Conservation (phyloP, 495 filamentous ascomycete species). For the Penicillium maclennaniae region DNA sequence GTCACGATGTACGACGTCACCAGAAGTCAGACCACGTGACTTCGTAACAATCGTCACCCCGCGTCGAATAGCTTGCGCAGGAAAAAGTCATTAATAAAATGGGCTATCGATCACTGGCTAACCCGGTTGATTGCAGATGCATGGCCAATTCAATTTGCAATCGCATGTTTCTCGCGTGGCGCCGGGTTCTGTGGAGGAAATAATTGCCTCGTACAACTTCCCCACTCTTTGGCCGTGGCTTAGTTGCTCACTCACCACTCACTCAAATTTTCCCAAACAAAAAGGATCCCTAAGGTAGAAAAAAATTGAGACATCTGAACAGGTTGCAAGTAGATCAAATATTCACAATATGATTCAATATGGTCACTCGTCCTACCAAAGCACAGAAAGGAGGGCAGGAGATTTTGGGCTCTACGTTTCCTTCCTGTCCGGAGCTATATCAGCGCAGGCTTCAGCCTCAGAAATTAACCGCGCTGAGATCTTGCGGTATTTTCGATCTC, state of each 20-base stretch:
- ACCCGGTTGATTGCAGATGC: too few relatives aligned
- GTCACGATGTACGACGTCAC: not conserved
- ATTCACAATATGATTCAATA: too few relatives aligned
- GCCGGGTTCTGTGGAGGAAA: conserved; percentile 3
- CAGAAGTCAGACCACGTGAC: not conserved
- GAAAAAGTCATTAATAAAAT: too few relatives aligned
- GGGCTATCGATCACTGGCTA: too few relatives aligned
- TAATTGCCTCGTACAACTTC: conserved; percentile 11
- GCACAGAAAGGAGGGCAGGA: too few relatives aligned
- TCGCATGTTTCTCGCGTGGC: not conserved
- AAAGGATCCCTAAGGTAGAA: too few relatives aligned
- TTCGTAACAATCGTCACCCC: too few relatives aligned
- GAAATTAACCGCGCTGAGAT: not conserved
- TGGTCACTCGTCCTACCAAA: too few relatives aligned
- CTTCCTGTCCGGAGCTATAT: not conserved
- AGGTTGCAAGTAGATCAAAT: too few relatives aligned
- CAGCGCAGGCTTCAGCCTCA: not conserved
- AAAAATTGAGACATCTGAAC: too few relatives aligned
- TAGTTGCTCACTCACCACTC: not conserved
- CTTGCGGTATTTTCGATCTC: not conserved
- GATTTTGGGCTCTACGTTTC: not conserved
- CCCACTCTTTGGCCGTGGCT: not conserved
- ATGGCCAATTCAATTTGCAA: not conserved
- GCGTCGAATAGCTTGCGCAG: not conserved
- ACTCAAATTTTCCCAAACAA: too few relatives aligned